phyloP scores from a whole-genome alignment of 495 filamentous ascomycete species.

The Evansstolkia leycettana region DNA sequence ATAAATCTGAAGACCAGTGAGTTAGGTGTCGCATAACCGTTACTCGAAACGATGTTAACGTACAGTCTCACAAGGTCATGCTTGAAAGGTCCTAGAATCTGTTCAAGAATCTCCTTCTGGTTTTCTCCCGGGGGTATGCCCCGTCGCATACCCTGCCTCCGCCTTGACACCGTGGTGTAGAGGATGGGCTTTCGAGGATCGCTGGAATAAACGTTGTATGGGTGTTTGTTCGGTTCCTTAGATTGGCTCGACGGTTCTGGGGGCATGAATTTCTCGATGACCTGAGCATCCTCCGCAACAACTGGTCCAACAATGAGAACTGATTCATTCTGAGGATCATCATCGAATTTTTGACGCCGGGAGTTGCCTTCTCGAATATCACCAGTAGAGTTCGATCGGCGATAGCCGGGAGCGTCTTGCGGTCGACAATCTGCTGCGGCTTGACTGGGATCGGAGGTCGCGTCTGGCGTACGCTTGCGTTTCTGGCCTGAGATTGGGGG shows the following conservation, averaged over 20 bases:
- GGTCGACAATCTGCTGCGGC: constrained; percentile 7
- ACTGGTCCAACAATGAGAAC: constrained; percentile 40
- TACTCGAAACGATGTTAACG: constrained; percentile 5
- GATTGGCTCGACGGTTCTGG: constrained; percentile 25
- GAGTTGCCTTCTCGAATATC: constrained; percentile 22
- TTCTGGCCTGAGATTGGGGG: constrained; percentile 18
- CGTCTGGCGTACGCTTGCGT: constrained; percentile 26
- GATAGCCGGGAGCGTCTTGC: constrained; percentile 15
- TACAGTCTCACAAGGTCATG: constrained; percentile 39
- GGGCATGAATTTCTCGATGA: constrained; percentile 40
- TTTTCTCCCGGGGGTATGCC: constrained; percentile 38
- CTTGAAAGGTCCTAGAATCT: constrained; percentile 39
- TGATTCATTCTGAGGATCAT: constrained; percentile 34
- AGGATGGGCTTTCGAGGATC: constrained; percentile 36
- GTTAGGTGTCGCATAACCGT: too few relatives aligned
- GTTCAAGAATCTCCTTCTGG: constrained; percentile 42
- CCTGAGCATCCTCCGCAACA: constrained; percentile 37
- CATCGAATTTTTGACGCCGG: constrained; percentile 23
- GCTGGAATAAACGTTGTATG: constrained; percentile 38
- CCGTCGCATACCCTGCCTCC: constrained; percentile 31
- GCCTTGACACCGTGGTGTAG: constrained; percentile 34
- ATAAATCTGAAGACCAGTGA: constrained; percentile 26
- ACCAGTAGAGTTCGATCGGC: constrained; percentile 16
- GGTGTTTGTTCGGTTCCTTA: constrained; percentile 28
- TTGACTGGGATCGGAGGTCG: constrained; percentile 7